phyloP scores from a whole-genome alignment of 1,284 basidiomycete species.

The Schizophyllum amplum region DNA sequence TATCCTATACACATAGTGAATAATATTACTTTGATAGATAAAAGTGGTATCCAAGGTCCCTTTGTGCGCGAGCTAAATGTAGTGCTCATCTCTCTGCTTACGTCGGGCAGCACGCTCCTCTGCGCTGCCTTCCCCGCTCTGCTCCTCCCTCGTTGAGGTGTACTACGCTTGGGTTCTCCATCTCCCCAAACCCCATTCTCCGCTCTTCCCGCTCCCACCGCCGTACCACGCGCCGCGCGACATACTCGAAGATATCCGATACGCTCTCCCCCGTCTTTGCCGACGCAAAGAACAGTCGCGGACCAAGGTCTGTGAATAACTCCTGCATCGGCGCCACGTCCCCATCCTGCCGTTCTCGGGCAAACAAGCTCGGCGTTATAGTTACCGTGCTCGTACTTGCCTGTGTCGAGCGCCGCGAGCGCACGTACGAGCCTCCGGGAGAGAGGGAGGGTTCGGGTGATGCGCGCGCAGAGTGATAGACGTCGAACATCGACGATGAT shows the following conservation, averaged over 20 bases:
- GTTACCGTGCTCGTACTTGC: not conserved
- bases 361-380: conserved; percentile 1
- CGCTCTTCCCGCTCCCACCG: conserved; percentile 58
- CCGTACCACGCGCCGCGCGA: conserved; percentile 48
- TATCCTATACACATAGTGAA: not conserved
- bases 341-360: conserved; percentile 10
- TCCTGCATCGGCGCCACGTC: conserved; percentile 11
- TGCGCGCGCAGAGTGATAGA: conserved; percentile 44
- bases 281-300: conserved; percentile 62
- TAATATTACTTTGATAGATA: not conserved
- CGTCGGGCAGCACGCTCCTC: not conserved
- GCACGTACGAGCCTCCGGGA: not conserved
- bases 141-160: not conserved
- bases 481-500: conserved; percentile 55
- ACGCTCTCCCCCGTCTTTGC: conserved; percentile 72
- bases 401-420: not conserved
- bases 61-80: not conserved
- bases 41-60: not conserved
- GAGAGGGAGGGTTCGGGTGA: conserved; percentile 21
- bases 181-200: conserved; percentile 4
- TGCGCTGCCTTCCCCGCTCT: not conserved
- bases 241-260: conserved; percentile 58
- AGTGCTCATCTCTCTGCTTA: not conserved
- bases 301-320: conserved; percentile 25
- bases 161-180: not conserved